These are phyloP conservation scores for Rhizophora mangle DNA, from an alignment of 345 rosid genomes.

Conservation along the genomic window DNA sequence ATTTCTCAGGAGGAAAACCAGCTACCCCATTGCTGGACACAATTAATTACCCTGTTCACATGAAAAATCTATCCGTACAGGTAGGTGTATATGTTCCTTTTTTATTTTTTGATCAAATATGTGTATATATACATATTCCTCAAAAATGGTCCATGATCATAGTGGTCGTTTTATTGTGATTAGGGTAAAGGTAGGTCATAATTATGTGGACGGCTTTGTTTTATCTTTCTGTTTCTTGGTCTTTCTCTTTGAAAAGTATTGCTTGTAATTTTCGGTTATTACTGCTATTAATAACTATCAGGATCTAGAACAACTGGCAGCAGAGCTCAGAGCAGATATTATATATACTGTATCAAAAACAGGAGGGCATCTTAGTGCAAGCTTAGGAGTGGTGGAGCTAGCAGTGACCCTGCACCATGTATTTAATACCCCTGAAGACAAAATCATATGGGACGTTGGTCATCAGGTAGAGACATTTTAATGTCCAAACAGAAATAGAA, in stretches of 20 bases:
- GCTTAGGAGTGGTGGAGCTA: slow-evolving; percentile 66
- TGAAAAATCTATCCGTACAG: slow-evolving; percentile 62
- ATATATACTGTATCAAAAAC: slow-evolving; percentile 49
- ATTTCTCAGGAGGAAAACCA: slow-evolving; percentile 52
- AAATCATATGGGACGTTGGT: slow-evolving; percentile 77
- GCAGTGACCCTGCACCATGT: slow-evolving; percentile 62
- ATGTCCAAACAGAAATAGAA: neutral
- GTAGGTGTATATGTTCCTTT: slow-evolving; percentile 17
- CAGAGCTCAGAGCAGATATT: slow-evolving; percentile 61
- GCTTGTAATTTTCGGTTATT: neutral
- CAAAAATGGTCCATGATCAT: neutral
- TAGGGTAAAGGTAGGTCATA: neutral
- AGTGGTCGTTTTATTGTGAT: neutral
- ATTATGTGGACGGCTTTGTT: neutral
- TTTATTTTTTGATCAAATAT: no score
- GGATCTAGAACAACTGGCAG: slow-evolving; percentile 68
- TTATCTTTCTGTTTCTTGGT: neutral
- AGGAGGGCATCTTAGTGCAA: slow-evolving; percentile 69
- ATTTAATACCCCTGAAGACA: slow-evolving; percentile 63
- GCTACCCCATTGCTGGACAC: slow-evolving; percentile 70
- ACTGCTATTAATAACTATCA: slow-evolving; percentile 9
- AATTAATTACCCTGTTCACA: slow-evolving; percentile 62
- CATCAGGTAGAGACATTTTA: slow-evolving; percentile 50
- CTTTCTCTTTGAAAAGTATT: neutral
- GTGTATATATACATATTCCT: neutral